Evolutionary conservation across 2,329 filamentous ascomycete species (phyloP).

Genomic region (Blastomyces emzantsi): DNA sequence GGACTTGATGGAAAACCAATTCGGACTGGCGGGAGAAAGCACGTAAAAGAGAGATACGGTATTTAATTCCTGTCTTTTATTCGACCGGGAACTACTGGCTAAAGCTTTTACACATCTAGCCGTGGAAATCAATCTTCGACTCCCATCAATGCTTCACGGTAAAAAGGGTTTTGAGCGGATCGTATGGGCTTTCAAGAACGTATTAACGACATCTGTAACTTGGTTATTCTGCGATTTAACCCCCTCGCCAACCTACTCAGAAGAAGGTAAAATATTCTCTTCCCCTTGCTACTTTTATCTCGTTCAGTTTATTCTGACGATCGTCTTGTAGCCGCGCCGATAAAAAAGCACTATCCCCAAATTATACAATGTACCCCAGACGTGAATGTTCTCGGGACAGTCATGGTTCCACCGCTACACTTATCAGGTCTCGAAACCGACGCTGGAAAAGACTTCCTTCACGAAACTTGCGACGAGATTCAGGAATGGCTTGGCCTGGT

Average conservation of each 20-base stretch:
- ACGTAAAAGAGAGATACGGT: constrained; percentile 67
- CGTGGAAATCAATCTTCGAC: constrained; percentile 65
- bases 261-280: constrained; percentile 35
- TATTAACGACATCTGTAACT: constrained; percentile 55
- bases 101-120: constrained; percentile 40
- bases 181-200: constrained; percentile 68
- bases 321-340: constrained; percentile 23
- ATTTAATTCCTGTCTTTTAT: constrained; percentile 21
- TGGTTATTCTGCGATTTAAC: constrained; percentile 70
- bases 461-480: constrained; percentile 51
- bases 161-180: constrained; percentile 76
- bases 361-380: constrained; percentile 24
- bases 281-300: background rate
- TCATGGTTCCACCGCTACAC: constrained; percentile 29
- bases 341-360: constrained; percentile 33
- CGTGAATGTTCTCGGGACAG: constrained; percentile 20
- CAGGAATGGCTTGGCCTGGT: constrained; percentile 56
- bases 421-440: constrained; percentile 17
- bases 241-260: constrained; percentile 19
- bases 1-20: constrained; percentile 67
- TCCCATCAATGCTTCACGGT: constrained; percentile 67
- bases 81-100: constrained; percentile 9
- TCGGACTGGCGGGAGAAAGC: constrained; percentile 49
- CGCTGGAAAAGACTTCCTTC: constrained; percentile 39
- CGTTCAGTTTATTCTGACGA: constrained; percentile 6